A percentile compares a stretch with the other conserved stretches of the same genome.
Evolutionary conservation across 306 rosid species (phyloP).

Genomic region (Acacia confusa): DNA sequence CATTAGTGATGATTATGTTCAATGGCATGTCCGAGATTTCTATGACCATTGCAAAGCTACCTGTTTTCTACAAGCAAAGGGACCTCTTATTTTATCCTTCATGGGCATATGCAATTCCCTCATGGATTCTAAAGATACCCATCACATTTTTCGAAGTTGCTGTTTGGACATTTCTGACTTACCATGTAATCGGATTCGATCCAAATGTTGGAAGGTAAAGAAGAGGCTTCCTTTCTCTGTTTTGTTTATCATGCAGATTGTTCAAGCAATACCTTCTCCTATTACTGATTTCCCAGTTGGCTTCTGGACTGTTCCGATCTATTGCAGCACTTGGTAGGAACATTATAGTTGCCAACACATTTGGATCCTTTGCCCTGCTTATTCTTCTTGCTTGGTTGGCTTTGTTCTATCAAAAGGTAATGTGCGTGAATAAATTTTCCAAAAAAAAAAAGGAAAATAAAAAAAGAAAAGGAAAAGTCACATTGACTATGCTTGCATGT

Average conservation of each 20-base stretch:
- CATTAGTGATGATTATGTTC: constrained; percentile 47
- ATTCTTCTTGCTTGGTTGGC: constrained; percentile 47
- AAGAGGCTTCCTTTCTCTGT: constrained; percentile 11
- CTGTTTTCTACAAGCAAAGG: constrained; percentile 73
- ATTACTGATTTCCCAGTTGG: constrained; percentile 43
- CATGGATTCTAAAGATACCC: constrained; percentile 63
- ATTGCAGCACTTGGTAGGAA: constrained; percentile 47
- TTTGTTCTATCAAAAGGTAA: constrained; percentile 48
- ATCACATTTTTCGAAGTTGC: constrained; percentile 45
- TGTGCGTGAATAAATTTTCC: constrained; percentile 9
- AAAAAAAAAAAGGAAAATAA: too few species aligned
- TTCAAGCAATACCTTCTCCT: constrained; percentile 48
- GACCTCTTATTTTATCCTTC: constrained; percentile 63
- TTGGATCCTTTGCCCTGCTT: constrained; percentile 48
- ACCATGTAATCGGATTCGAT: constrained; percentile 64
- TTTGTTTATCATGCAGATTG: constrained; percentile 38
- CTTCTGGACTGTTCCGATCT: constrained; percentile 50
- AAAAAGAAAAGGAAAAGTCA: background rate
- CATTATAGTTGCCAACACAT: constrained; percentile 51
- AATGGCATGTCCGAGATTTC: constrained; percentile 60
- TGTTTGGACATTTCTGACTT: constrained; percentile 57
- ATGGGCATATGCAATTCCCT: constrained; percentile 61
- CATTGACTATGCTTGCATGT: background rate
- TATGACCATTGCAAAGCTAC: constrained; percentile 54
- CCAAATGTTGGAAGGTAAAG: constrained; percentile 53